Evolutionary conservation across 257 asterid genomes (phyloP), one percentile per base, ranked within the genome.

Genomic region (Linderniella brevidens): DNA sequence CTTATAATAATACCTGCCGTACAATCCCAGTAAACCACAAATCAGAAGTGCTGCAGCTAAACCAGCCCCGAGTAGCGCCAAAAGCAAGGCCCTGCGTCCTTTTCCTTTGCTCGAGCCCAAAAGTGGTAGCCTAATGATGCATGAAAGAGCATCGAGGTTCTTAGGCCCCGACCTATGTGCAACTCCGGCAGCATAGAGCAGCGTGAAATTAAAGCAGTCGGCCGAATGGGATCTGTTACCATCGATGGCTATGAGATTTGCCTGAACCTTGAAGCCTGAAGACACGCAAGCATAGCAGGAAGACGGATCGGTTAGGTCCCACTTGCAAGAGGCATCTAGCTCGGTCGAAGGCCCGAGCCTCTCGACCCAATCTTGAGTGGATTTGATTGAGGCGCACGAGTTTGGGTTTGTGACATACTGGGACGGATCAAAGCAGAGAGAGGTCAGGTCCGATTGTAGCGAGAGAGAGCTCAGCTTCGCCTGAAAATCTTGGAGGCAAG

Each of bases 111-210:
- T n/a, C n/a, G n/a, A n/a, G n/a, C n/a, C n/a, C n/a, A n/a, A n/a
- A 37, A 37, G 8, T 37, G 79, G 71, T 48, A 86, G 66, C 19
- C 85, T 69, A 38, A 86, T 66, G 7, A 86, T 71, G 58, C 97
- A 82, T 0, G 90, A 65, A 46, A 69, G 62, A 47, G 79, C 66
- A 61, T 80, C 80, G 59, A 49, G 49, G 45, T 93, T 68, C 25
- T 77, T 64, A 47, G 97, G 93, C n/a, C 95, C 97, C 46, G 50
- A 62, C 60, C 79, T 65, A 63, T 75, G 73, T 14, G 67, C 74
- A 59, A 87, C 46, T 12, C 95, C 95, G 64, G 95, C 95, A 69
- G 95, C 97, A 70, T 87, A 87, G 11, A 82, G 39, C 58, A 77
- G 13, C 1, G 86, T 25, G 57, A 79, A 79, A 64, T 82, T 68